Evolutionary conservation across 1,284 basidiomycete genomes (phyloP).

Genomic region (Volvariella surrecta): DNA sequence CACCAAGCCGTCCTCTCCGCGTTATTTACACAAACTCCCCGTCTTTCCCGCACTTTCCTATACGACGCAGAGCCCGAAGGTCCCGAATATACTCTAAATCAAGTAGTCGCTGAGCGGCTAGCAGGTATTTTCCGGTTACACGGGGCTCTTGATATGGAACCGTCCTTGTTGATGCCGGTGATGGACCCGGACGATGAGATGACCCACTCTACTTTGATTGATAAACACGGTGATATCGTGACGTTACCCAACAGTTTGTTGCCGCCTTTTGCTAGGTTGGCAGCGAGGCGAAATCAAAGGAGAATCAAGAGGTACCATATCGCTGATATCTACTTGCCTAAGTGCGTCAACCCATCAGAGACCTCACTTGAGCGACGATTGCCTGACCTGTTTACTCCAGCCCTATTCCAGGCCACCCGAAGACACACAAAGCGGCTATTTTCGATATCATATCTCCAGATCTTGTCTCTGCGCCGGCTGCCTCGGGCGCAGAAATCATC

Average conservation of each 20-base stretch:
- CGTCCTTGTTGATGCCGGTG: constrained; percentile 76
- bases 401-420: constrained; percentile 61
- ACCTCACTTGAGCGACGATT: background rate
- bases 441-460: constrained; percentile 78
- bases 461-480: constrained; percentile 46
- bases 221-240: constrained; percentile 77
- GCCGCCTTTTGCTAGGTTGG: constrained; percentile 79
- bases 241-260: constrained; percentile 73
- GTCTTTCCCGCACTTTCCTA: constrained; percentile 63
- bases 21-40: constrained; percentile 62
- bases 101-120: constrained; percentile 73
- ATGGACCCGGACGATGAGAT: constrained; percentile 51
- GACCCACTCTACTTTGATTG: constrained; percentile 68
- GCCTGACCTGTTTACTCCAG: constrained; percentile 23
- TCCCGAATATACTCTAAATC: constrained; percentile 69
- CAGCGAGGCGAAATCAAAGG: constrained; percentile 63
- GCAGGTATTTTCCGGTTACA: constrained; percentile 78
- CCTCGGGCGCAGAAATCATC: constrained; percentile 63
- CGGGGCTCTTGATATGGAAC: constrained; percentile 83
- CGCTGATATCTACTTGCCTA: constrained; percentile 59
- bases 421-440: constrained; percentile 59
- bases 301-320: constrained; percentile 91
- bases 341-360: constrained; percentile 31
- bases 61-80: constrained; percentile 72
- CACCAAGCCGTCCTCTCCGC: constrained; percentile 63